A percentile compares a stretch with the other conserved stretches of the same genome.
Evolutionary conservation across 2,329 filamentous ascomycete species (phyloP).

Genomic region (Hypoxylon sp.): DNA sequence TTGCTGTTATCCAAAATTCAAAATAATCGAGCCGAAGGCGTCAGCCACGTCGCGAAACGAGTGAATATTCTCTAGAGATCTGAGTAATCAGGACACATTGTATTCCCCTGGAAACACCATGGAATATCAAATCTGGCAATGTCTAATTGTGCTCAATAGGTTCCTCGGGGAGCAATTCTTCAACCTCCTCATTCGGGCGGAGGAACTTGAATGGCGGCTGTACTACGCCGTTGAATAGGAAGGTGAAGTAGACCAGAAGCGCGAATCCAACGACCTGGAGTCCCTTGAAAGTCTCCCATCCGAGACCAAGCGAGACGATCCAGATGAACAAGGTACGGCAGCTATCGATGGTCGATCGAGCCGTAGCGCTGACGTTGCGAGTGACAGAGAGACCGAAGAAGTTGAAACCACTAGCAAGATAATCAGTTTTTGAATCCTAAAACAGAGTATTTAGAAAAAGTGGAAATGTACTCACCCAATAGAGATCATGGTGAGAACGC

Average conservation of each 20-base stretch:
- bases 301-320: conserved; percentile 91
- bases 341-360: conserved; percentile 95
- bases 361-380: conserved; percentile 88
- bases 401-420: conserved; percentile 84
- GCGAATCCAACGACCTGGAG: conserved; percentile 91
- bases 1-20: not conserved
- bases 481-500: conserved; percentile 94
- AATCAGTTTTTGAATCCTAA: conserved; percentile 8
- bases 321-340: conserved; percentile 98
- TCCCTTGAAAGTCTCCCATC: conserved; percentile 99
- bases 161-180: conserved; percentile 83
- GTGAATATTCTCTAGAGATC: not conserved
- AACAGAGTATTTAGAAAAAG: conserved; percentile 3
- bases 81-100: not conserved
- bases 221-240: conserved; percentile 96
- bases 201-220: conserved; percentile 82
- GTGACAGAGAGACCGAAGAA: conserved; percentile 98
- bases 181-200: conserved; percentile 67
- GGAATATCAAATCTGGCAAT: not conserved
- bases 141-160: conserved; percentile 78
- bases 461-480: conserved; percentile 79
- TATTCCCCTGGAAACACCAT: not conserved
- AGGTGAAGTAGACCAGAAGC: conserved; percentile 94
- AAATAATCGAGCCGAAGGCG: not conserved
- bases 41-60: not conserved